Percentiles rank a stretch among this genome's conserved stretches.
Conservation (phyloP, 768 basidiomycete genomes). For the Imleria badia region DNA sequence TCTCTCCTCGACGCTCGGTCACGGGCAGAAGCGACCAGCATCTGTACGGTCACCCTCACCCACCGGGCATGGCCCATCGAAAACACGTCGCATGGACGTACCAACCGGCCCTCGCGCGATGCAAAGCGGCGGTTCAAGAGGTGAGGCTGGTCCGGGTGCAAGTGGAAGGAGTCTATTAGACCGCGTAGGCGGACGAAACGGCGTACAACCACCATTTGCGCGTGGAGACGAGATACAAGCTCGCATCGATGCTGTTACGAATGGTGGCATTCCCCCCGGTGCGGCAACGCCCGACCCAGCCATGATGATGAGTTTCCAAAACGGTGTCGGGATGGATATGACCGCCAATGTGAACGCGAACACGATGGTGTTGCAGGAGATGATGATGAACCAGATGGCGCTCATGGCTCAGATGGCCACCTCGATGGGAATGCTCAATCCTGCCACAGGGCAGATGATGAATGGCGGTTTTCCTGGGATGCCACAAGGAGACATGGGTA, state of each 20-base stretch:
- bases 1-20: conserved; percentile 54
- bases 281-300: conserved; percentile 25
- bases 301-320: conserved; percentile 46
- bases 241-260: conserved; percentile 76
- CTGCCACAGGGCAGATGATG: conserved; percentile 55
- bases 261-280: conserved; percentile 43
- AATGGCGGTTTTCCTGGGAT: conserved; percentile 58
- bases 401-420: conserved; percentile 92
- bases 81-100: conserved; percentile 69
- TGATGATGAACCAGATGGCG: conserved; percentile 91
- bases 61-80: conserved; percentile 63
- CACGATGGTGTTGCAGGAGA: conserved; percentile 77
- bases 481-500: conserved; percentile 51
- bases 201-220: conserved; percentile 29
- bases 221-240: conserved; percentile 73
- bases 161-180: conserved; percentile 71
- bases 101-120: conserved; percentile 89
- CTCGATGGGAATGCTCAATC: conserved; percentile 75
- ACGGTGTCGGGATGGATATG: conserved; percentile 46
- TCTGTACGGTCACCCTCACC: conserved; percentile 67
- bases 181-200: conserved; percentile 64
- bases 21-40: conserved; percentile 61
- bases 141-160: conserved; percentile 17
- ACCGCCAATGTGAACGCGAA: conserved; percentile 58
- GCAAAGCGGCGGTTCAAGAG: conserved; percentile 35